Conservation (phyloP, 345 rosid genomes). For the Gynandropsis gynandra region DNA sequence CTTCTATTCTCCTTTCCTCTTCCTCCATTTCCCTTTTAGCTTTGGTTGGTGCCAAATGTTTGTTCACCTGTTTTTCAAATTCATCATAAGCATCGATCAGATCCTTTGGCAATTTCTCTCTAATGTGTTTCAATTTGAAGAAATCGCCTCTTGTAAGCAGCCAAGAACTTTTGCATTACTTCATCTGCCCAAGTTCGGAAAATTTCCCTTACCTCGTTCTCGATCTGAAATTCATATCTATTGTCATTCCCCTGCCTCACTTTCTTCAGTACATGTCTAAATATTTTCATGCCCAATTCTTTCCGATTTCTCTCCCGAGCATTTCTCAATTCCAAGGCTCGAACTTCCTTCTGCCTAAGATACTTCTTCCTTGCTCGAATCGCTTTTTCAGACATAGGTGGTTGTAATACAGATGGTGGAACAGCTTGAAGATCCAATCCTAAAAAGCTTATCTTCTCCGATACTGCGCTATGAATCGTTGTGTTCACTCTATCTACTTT, state of each 20-base stretch:
- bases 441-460: conserved; percentile 70
- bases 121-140: conserved; percentile 61
- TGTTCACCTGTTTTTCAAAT: conserved; percentile 72
- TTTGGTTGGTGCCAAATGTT: conserved; percentile 55
- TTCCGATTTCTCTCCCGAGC: conserved; percentile 79
- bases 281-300: conserved; percentile 65
- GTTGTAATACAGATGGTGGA: conserved; percentile 72
- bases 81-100: conserved; percentile 72
- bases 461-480: conserved; percentile 66
- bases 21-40: conserved; percentile 57
- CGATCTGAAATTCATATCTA: conserved; percentile 47
- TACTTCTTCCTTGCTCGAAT: conserved; percentile 83
- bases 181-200: conserved; percentile 76
- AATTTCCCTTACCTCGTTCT: conserved; percentile 54
- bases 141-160: conserved; percentile 77
- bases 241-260: conserved; percentile 48
- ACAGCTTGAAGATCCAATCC: conserved; percentile 91
- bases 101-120: conserved; percentile 69
- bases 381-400: conserved; percentile 78
- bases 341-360: conserved; percentile 80
- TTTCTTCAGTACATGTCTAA: conserved; percentile 68
- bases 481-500: conserved; percentile 58
- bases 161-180: conserved; percentile 58
- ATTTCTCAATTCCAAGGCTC: conserved; percentile 57
- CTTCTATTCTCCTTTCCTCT: conserved; percentile 49